Base-by-base conservation (phyloP, 2,329 filamentous ascomycete genomes). In the Aotearoamyces nothofagi region DNA sequence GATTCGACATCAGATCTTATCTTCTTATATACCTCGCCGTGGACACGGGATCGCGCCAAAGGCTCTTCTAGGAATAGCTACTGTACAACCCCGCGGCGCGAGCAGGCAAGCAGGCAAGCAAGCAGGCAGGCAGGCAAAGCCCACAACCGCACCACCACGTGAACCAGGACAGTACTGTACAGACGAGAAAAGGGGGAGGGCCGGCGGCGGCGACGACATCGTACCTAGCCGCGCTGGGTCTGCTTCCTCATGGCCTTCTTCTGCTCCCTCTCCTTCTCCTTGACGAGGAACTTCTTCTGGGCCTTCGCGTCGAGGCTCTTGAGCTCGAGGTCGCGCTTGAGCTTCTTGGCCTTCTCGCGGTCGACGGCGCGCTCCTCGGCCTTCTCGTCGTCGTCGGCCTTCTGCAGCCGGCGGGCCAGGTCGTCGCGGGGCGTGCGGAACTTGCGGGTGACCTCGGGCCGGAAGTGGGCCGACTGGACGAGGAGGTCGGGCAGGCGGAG, bases 401-500 rank as follows among this genome's bases (percentile, higher is more conserved):
- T 84, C 53, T 78, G 74, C 46, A 98, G 73, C 58, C 79, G 79
- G 48, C 69, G 68, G 44, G 80, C 69, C 45, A 81, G 76, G 32
- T 81, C 76, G 24, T 96, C 87, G 39, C 90, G 83, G 17, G 75
- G 76, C 36, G 61, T 61, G 46, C 73, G 74, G 41, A 98, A 66
- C 63, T 92, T 92, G 53, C 81, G 81, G 51, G 78, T 59, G 17
- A 93, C 84, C 61, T 96, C 82, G 20, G 81, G 72, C 9, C 90
- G 81, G 74, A 94, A 94, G 55, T 82, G 86, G 8, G 72, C 86
- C 15, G 58, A 57, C 32, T 70, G 60, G 32, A 78, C 83, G 27
- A 98, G 77, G 41, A 68, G 61, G 51, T 98, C 90, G 22, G 83
- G 68, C n/a, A 94, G 58, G 39, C 81, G 78, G 31, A 94, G 55